Percentiles rank a stretch among this genome's conserved stretches.
Conservation (phyloP, 345 rosid genomes). For the Clausena lansium region DNA sequence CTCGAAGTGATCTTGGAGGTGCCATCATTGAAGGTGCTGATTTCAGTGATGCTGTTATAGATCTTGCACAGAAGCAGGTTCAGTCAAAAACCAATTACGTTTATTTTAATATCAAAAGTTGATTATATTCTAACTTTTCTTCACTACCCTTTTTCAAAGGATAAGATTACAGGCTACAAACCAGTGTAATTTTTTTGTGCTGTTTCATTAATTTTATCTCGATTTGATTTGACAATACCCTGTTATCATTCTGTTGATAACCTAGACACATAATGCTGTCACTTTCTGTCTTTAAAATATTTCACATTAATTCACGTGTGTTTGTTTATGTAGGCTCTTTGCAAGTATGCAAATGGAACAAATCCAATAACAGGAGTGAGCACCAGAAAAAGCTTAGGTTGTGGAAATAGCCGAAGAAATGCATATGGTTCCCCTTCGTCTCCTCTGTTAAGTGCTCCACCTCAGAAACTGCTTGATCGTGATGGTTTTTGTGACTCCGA, state of each 20-base stretch:
- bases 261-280: neutral
- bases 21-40: constrained; percentile 91
- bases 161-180: no score
- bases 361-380: constrained; percentile 80
- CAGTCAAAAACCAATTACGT: neutral
- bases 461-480: constrained; percentile 73
- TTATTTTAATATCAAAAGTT: neutral
- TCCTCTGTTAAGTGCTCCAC: constrained; percentile 82
- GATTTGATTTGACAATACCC: no score
- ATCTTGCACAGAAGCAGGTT: constrained; percentile 88
- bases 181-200: no score
- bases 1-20: constrained; percentile 93
- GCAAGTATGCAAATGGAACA: constrained; percentile 90
- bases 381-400: constrained; percentile 82
- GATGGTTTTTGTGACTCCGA: constrained; percentile 79
- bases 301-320: no score
- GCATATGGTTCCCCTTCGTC: constrained; percentile 89
- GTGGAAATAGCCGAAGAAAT: constrained; percentile 78
- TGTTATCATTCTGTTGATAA: no score
- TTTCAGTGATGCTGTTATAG: constrained; percentile 93
- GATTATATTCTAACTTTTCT: neutral
- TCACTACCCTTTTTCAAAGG: no score
- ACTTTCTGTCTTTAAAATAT: neutral
- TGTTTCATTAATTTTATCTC: no score
- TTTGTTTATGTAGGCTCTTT: constrained; percentile 56